Base-by-base conservation (phyloP, 306 rosid species). In the Sicyos baderoa region DNA sequence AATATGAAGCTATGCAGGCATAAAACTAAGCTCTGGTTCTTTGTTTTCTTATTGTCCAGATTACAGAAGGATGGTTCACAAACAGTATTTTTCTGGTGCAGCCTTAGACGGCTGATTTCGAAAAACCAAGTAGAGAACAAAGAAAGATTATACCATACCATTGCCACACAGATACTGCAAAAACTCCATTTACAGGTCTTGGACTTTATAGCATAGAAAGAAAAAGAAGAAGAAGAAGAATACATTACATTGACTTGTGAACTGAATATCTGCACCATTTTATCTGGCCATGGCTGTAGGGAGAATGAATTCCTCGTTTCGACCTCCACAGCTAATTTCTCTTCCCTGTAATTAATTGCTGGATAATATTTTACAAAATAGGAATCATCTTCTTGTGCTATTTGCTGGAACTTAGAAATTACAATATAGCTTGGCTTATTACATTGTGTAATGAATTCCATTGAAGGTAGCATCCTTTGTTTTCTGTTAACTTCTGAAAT, bases 51-150 rank as follows among this genome's bases (percentile, higher is more conserved):
- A 7, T 80, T 49, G 29, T 18, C 72, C 86, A 93, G 97, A 86
- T 81, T 93, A 86, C 79, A 82, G 76, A 79, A 93, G 84, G 82
- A 88, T 88, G 99, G 84, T 93, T 21, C 91, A 86, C 82, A 86
- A 82, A 78, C 99, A 86, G 75, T 90, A 81, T 77, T 82, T 80
- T 79, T 70, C 90, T 6, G 97, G 96, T 67, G 97, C 87, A 78
- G 86, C 86, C 55, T 63, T 77, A 54, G 94, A 90, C 76, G 79
- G 94, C 58, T 92, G 93, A 92, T 72, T 45, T 45, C 0, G 21
- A 22, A 56, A 51, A 70, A 51, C 63, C 64, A 21, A 45, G 68
- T 76, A 54, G 49, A 14, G 52, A 40, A 71, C 55, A 55, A 22
- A 5, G 51, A 55, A 22, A 5, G 51, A 52, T 49, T 14, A 70